These are phyloP conservation scores for Mycena latifolia DNA, from an alignment of 768 basidiomycete genomes.

Conservation along the genomic window DNA sequence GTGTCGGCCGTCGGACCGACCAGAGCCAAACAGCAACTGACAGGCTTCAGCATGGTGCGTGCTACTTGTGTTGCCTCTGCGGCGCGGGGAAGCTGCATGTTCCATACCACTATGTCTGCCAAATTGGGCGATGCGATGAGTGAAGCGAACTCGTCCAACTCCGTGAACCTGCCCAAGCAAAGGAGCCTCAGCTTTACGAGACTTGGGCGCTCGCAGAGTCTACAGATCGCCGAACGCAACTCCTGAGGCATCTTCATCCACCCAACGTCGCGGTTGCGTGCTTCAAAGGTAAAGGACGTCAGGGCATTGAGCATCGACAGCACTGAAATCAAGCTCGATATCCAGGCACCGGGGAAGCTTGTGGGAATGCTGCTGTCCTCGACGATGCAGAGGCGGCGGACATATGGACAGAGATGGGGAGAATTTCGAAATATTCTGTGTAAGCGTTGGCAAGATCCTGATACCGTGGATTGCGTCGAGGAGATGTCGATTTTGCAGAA, in stretches of 20 bases:
- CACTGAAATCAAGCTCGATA: no score
- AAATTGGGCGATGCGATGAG: neutral
- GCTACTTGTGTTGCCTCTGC: neutral
- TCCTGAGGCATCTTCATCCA: neutral
- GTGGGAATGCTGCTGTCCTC: no score
- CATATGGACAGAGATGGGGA: no score
- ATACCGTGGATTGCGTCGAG: no score
- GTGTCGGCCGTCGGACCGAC: neutral
- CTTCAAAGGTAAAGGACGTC: neutral
- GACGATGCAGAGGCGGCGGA: no score
- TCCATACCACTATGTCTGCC: neutral
- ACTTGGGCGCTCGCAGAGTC: neutral
- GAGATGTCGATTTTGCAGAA: no score
- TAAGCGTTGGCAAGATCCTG: no score
- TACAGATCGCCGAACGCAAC: neutral
- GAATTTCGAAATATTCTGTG: no score
- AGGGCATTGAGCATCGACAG: no score
- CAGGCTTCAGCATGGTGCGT: neutral
- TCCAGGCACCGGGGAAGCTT: no score
- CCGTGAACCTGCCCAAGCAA: neutral
- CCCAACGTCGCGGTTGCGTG: neutral
- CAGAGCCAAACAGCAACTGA: neutral
- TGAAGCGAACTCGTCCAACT: neutral
- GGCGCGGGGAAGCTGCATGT: neutral
- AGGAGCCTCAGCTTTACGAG: neutral